Conservation (phyloP, 345 rosid genomes). For the Gossypium australe region DNA sequence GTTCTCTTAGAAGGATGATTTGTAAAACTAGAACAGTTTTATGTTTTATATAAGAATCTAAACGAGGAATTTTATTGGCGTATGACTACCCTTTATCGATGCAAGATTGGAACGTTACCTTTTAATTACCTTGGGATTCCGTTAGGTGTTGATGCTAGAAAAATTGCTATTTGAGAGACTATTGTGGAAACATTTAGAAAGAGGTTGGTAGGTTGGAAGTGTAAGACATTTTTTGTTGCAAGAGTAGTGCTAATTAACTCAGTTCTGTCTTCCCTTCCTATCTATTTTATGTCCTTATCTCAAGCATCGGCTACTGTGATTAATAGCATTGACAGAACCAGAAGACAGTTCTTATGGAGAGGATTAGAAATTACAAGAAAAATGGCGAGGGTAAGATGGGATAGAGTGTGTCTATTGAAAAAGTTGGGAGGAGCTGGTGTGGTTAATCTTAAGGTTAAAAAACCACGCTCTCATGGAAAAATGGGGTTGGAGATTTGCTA, state of each 20-base stretch:
- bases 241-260: not conserved
- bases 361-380: not conserved
- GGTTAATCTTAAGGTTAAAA: not conserved
- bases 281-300: not conserved
- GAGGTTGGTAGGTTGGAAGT: not conserved
- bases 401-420: not conserved
- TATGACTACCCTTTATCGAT: no score
- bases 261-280: not conserved
- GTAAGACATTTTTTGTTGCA: not conserved
- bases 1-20: no score
- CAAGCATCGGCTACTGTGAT: not conserved
- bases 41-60: no score
- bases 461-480: not conserved
- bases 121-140: not conserved
- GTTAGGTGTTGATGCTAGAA: not conserved
- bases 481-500: not conserved
- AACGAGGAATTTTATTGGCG: no score
- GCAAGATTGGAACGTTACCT: no score
- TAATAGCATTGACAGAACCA: not conserved
- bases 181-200: not conserved
- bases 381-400: not conserved
- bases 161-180: not conserved
- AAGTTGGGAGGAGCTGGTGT: not conserved
- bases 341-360: not conserved
- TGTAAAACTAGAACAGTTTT: no score